Evolutionary conservation across 352 stramenopile species (phyloP), one percentile per base, ranked within the genome.

Genomic region (Globisporangium polare): DNA sequence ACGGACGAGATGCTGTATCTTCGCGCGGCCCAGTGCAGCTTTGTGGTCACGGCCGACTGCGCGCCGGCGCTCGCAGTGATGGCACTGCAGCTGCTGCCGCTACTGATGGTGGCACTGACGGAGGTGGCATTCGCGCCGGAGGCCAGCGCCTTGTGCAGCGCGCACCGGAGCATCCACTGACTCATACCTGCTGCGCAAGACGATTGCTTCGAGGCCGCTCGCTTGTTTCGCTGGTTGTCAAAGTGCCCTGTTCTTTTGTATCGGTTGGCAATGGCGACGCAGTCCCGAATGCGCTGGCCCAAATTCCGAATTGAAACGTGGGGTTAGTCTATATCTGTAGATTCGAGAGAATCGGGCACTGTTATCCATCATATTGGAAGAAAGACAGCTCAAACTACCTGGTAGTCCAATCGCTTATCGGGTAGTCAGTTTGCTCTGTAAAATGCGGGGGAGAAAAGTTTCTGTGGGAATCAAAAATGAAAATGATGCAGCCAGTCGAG

Each of bases 141-240:
- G 39, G 55, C 15, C 58, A 74, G 60, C 64, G 53, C 47, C 22
- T 45, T 46, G 37, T 68, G 22, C 66, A 74, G 57, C 56, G 56
- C 47, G 46, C 56, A 46, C 46, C 74, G 66, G 50, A 83, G 67
- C 61, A 55, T 75, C 77, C 72, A 86, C 58, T 86, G 77, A 54
- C 77, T 68, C 67, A 73, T 73, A 37, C 12, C 29, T 42, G 26
- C 29, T 42, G 26, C 18, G n/a, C 22, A 20, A 27, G 22, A 5
- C 37, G n/a, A 33, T 42, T 24, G 26, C 31, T 60, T 45, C n/a
- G 10, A 20, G 46, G 52, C 52, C 26, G 39, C 41, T 41, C 47
- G 29, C 20, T 35, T 43, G 37, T 4, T 55, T 55, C 49, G 49
- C 49, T 55, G 27, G 55, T 50, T 52, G 41, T 61, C 41, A 53